Base-by-base conservation (phyloP, 164 flowering plant genomes). In the Paratinospora sagittata region DNA sequence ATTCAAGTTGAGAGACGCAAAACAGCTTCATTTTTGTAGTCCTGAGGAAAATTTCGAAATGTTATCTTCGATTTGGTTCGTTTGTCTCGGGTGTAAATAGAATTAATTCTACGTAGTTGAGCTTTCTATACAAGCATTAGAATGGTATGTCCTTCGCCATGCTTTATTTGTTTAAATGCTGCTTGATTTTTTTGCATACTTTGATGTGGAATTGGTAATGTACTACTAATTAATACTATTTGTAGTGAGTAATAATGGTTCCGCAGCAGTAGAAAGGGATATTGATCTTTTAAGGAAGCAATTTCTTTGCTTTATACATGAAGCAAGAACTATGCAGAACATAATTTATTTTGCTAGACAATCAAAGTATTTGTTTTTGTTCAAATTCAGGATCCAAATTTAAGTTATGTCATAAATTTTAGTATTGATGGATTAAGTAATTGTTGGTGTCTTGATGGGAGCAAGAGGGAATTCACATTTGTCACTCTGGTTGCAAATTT, bases 131-230 rank as follows among this genome's bases (percentile, higher is more conserved):
- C 23, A 52, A 49, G 58, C 62, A 52, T 24, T 30, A 68, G 1
- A 68, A 68, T 68, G 70, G 70, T 68, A 68, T 10, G 70, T 49
- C 43, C 43, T 39, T 8, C 43, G 1, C 43, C 43, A 52, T 19
- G n/a, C 58, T 52, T 52, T 52, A n/a, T 52, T 19, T 52, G n/a
- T 52, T 52, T 6, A n/a, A 13, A 52, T 52, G 58, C 58, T 6
- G 19, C n/a, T 52, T 52, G n/a, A 52, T 52, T 52, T n/a, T n/a
- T n/a, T 52, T 52, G 4, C 17, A 0, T 58, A 14, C 26, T 26
- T 14, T 49, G 6, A 16, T 49, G 57, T 49, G 57, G 57, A 39
- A 39, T 52, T 0, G 6, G 19, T 52, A 52, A 12, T 52, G 5
- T n/a, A 16, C n/a, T n/a, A n/a, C n/a, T n/a, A n/a, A n/a, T n/a